Base-by-base conservation (phyloP, 305 asterid species). In the Ilex paraguariensis region DNA sequence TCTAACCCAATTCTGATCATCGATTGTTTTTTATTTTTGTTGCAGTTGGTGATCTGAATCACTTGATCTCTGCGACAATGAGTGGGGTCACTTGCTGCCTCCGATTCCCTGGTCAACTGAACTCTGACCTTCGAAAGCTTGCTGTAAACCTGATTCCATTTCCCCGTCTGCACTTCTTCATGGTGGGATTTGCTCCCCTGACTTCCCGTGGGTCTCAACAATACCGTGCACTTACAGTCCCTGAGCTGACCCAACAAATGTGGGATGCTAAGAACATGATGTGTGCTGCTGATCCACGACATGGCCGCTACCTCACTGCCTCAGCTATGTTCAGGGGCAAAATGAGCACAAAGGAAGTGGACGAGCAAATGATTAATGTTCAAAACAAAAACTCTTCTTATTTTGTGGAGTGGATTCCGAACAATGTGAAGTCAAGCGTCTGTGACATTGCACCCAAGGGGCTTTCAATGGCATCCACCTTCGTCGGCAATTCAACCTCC, bases 41-140 rank as follows among this genome's bases (percentile, higher is more conserved):
- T 48, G 12, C 63, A 68, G 72, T 68, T 61, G 72, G 72, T 45
- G 72, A 68, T 56, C 45, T 68, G 67, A 68, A 68, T 53, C 72
- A 68, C 58, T 55, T 68, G 66, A 68, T 67, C 31, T 67, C 72
- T 60, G 72, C 72, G n/a, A 67, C 72, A 28, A 67, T 67, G 72
- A 67, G 72, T 56, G 72, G 72, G 13, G 72, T 67, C 61, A 67
- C 72, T 60, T 67, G 72, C 52, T 67, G 72, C 52, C 72, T 67
- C 14, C 72, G 72, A 54, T 67, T 67, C 62, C 72, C 72, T 17
- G 72, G 72, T 54, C 72, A 67, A 56, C 72, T 67, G 57, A 67
- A 67, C 42, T 67, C 72, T 54, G 72, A 67, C 61, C 66, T 67
- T 7, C n/a, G 72, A 21, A 21, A 21, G 28, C 28, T 21, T 21